Conservation (phyloP, 208 protist species). For the Herpetomonas samuelpessoai region DNA sequence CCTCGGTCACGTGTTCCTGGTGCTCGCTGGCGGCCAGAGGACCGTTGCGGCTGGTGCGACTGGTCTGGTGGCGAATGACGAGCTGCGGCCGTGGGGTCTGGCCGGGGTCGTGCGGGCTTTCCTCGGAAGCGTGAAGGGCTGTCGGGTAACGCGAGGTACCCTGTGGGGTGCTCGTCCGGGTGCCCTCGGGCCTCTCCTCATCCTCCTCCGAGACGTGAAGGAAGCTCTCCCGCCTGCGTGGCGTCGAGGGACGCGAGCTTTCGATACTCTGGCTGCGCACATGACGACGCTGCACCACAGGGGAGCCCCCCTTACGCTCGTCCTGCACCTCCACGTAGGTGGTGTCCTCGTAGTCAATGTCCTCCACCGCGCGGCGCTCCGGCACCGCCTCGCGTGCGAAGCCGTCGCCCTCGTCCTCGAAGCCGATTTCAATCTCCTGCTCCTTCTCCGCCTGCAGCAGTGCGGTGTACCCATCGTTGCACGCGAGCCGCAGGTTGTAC, state of each 20-base stretch:
- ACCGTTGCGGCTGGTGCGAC: too few species aligned
- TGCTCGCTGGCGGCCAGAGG: too few species aligned
- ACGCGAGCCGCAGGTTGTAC: slow-evolving; percentile 57
- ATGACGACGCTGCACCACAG: slow-evolving; percentile 1
- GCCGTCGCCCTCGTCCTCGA: background rate
- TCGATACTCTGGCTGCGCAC: slow-evolving; percentile 26
- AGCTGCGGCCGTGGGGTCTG: too few species aligned
- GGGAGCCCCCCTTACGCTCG: slow-evolving; percentile 7
- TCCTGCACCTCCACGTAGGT: slow-evolving; percentile 8
- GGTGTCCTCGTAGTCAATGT: slow-evolving; percentile 3
- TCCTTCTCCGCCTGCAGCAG: slow-evolving; percentile 16
- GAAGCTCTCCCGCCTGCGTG: slow-evolving; percentile 21
- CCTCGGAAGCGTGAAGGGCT: too few species aligned
- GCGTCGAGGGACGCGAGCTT: slow-evolving; percentile 16
- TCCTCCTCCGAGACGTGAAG: slow-evolving; percentile 25
- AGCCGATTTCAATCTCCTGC: background rate
- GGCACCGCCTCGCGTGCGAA: background rate
- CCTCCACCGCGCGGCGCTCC: background rate
- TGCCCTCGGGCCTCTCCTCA: slow-evolving; percentile 5
- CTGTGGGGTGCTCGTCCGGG: too few species aligned
- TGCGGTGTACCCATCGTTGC: slow-evolving; percentile 35
- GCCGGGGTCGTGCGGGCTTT: too few species aligned
- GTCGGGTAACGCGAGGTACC: too few species aligned
- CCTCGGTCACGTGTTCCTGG: too few species aligned
- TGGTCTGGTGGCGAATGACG: too few species aligned